phyloP scores from a whole-genome alignment of 345 rosid species.

The Corchorus capsularis region DNA sequence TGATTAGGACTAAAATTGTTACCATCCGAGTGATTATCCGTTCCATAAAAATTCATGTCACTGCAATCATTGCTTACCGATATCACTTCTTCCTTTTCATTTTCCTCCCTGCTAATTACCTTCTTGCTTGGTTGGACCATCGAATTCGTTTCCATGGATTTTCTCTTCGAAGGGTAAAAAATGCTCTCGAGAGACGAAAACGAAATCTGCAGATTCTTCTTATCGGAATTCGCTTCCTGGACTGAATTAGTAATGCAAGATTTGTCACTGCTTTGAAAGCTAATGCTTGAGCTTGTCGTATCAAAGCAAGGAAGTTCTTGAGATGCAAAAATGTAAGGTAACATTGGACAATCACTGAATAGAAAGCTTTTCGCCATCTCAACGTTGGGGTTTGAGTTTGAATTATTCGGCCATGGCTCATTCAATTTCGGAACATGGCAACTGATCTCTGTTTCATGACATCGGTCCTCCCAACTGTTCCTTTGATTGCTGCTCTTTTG shows the following conservation, averaged over 20 bases:
- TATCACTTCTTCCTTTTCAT: conserved; percentile 9
- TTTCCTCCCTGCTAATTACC: conserved; percentile 14
- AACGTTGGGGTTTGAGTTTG: conserved; percentile 16
- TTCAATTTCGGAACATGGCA: conserved; percentile 21
- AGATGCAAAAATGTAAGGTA: conserved; percentile 43
- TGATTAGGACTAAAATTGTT: conserved; percentile 18
- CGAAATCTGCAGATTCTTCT: conserved; percentile 18
- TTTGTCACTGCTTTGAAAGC: conserved; percentile 29
- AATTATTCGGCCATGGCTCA: conserved; percentile 18
- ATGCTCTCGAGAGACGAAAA: conserved; percentile 22
- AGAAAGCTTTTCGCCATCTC: conserved; percentile 26
- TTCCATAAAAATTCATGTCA: conserved; percentile 20
- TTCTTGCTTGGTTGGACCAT: conserved; percentile 26
- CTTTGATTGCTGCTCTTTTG: conserved; percentile 30
- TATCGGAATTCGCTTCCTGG: conserved; percentile 6
- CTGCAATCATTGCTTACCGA: conserved; percentile 22
- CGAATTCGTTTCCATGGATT: conserved; percentile 20
- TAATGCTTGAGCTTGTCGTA: conserved; percentile 27
- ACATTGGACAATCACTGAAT: conserved; percentile 39
- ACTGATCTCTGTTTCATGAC: conserved; percentile 19
- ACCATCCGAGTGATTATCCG: conserved; percentile 22
- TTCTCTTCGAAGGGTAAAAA: conserved; percentile 33
- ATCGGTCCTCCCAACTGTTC: conserved; percentile 33
- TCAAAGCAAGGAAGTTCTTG: conserved; percentile 28
- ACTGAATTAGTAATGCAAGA: conserved; percentile 14